phyloP scores from a whole-genome alignment of 805 yeast genomes.

The Pichia exigua region DNA sequence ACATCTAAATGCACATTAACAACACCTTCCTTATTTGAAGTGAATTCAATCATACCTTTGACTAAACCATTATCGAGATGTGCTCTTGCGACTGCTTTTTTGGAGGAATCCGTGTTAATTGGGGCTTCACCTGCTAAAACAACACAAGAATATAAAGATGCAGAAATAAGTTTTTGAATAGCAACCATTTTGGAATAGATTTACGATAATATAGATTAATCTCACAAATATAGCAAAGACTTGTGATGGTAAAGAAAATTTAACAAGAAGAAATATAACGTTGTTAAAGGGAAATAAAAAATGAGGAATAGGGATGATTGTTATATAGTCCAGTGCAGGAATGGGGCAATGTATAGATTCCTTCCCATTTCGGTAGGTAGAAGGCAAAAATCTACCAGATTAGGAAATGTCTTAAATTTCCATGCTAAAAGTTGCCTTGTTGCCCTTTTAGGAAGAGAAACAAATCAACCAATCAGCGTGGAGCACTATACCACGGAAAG shows the following conservation, averaged over 20 bases:
- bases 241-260: background rate
- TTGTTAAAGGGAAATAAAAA: background rate
- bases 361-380: background rate
- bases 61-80: slow-evolving; percentile 41
- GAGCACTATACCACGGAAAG: background rate
- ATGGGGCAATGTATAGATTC: background rate
- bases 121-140: slow-evolving; percentile 35
- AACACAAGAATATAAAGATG: slow-evolving; percentile 37
- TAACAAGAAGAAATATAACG: background rate
- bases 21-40: slow-evolving; percentile 41
- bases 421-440: background rate
- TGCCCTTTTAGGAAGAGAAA: background rate
- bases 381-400: background rate
- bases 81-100: slow-evolving; percentile 46
- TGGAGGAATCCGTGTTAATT: slow-evolving; percentile 40
- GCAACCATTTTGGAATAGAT: slow-evolving; percentile 15
- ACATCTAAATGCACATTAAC: slow-evolving; percentile 64
- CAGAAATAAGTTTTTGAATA: background rate
- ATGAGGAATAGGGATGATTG: background rate
- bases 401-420: background rate
- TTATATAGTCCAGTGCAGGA: background rate
- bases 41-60: slow-evolving; percentile 51
- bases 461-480: background rate
- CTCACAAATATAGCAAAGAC: slow-evolving; percentile 1
- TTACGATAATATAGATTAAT: background rate